Percentiles rank a stretch among this genome's conserved stretches.
phyloP scores from a whole-genome alignment of 805 yeast species.

The Jamesozyma piceae region DNA sequence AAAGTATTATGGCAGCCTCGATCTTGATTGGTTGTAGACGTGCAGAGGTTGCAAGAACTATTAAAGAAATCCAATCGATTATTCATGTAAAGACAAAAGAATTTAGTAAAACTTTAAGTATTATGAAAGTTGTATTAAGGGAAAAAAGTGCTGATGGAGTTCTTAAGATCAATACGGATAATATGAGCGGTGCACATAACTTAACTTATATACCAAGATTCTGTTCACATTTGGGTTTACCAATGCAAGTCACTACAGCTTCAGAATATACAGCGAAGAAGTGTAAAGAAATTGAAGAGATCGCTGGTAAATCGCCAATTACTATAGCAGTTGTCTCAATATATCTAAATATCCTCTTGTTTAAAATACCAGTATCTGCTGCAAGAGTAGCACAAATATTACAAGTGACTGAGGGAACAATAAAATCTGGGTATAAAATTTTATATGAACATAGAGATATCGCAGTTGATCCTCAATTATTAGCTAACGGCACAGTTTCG shows the following conservation, averaged over 20 bases:
- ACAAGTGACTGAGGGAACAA: slow-evolving; percentile 96
- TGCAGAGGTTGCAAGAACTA: slow-evolving; percentile 88
- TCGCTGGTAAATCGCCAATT: slow-evolving; percentile 94
- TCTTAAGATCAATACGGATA: slow-evolving; percentile 35
- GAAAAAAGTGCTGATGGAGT: slow-evolving; percentile 34
- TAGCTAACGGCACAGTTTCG: slow-evolving; percentile 24
- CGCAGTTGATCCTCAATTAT: slow-evolving; percentile 38
- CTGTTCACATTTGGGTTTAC: slow-evolving; percentile 87
- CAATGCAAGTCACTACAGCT: slow-evolving; percentile 76
- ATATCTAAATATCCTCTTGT: slow-evolving; percentile 86
- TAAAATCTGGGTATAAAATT: slow-evolving; percentile 80
- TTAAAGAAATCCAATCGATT: slow-evolving; percentile 90
- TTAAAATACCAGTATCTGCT: slow-evolving; percentile 67
- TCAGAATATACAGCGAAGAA: slow-evolving; percentile 88
- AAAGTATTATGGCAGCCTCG: slow-evolving; percentile 92
- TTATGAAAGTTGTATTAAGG: slow-evolving; percentile 61
- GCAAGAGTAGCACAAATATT: slow-evolving; percentile 80
- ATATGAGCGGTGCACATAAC: slow-evolving; percentile 69
- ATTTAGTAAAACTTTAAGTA: slow-evolving; percentile 82
- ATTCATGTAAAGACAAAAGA: slow-evolving; percentile 91
- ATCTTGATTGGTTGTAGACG: slow-evolving; percentile 90
- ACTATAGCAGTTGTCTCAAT: slow-evolving; percentile 97
- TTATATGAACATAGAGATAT: slow-evolving; percentile 64
- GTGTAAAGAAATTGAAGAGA: slow-evolving; percentile 83
- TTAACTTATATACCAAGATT: slow-evolving; percentile 91